Conservation (phyloP, 345 rosid genomes). For the Toxicodendron radicans region DNA sequence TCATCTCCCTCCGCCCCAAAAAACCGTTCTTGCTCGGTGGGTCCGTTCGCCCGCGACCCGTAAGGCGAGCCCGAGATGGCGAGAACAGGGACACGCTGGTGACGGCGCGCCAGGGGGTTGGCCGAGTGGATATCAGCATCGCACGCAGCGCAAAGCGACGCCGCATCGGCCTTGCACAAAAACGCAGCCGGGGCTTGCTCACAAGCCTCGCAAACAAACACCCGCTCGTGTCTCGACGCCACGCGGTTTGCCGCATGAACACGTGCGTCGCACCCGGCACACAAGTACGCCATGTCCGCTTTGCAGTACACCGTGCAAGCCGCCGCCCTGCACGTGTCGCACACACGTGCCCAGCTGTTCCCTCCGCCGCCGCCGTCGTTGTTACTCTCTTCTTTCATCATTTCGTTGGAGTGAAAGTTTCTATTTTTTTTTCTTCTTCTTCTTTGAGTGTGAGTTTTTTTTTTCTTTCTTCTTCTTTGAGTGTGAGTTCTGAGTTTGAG, state of each 20-base stretch:
- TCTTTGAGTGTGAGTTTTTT: no score
- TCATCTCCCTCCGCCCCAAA: slow-evolving; percentile 34
- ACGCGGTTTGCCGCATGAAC: slow-evolving; percentile 70
- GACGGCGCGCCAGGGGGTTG: slow-evolving; percentile 90
- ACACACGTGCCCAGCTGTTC: slow-evolving; percentile 60
- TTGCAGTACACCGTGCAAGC: slow-evolving; percentile 81
- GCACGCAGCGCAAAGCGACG: slow-evolving; percentile 75
- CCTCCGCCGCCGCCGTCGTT: slow-evolving; percentile 27
- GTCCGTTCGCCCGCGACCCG: slow-evolving; percentile 20
- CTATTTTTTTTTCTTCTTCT: no score
- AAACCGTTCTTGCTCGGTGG: slow-evolving; percentile 32
- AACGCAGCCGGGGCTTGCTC: slow-evolving; percentile 88
- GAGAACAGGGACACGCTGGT: slow-evolving; percentile 73
- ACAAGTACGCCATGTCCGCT: slow-evolving; percentile 78
- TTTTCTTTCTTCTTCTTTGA: no score
- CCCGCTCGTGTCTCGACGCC: slow-evolving; percentile 94
- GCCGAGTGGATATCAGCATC: slow-evolving; percentile 89
- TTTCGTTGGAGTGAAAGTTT: not conserved
- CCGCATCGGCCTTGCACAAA: slow-evolving; percentile 88
- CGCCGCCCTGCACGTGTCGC: slow-evolving; percentile 74
- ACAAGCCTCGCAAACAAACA: slow-evolving; percentile 75
- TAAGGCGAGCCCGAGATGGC: slow-evolving; percentile 49
- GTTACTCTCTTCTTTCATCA: slow-evolving; percentile 64
- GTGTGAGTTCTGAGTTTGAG: not conserved
- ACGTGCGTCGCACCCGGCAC: slow-evolving; percentile 65